Evolutionary conservation across 768 basidiomycete genomes (phyloP).

Genomic region (Amylocystis lapponica): DNA sequence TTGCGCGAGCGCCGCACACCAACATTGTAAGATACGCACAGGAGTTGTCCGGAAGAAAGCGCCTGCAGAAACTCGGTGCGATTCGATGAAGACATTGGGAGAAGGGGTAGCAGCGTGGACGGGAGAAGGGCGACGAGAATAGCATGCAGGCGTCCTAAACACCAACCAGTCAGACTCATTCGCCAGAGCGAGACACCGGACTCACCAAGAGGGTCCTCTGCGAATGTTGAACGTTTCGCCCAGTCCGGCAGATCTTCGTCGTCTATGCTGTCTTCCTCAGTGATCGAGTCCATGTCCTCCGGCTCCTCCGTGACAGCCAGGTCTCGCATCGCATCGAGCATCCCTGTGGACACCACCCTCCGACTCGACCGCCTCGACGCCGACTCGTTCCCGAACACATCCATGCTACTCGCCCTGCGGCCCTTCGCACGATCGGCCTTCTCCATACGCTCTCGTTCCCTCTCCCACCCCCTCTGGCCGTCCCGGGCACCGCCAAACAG

Average conservation of each 20-base stretch:
- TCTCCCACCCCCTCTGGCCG: constrained; percentile 42
- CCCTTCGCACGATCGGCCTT: constrained; percentile 34
- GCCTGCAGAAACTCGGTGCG: constrained; percentile 40
- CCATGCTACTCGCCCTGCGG: constrained; percentile 44
- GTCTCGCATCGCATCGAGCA: constrained; percentile 47
- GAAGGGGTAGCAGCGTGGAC: constrained; percentile 36
- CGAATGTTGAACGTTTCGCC: constrained; percentile 59
- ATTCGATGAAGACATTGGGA: constrained; percentile 29
- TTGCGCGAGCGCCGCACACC: constrained; percentile 75
- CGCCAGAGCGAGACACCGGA: constrained; percentile 4
- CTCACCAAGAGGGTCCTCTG: constrained; percentile 54
- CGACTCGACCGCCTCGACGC: constrained; percentile 23
- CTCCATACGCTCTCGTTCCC: constrained; percentile 40
- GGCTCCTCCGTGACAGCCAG: constrained; percentile 51
- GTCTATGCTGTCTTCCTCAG: constrained; percentile 47
- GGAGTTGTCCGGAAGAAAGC: constrained; percentile 71
- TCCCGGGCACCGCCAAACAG: constrained; percentile 59
- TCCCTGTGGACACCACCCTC: constrained; percentile 55
- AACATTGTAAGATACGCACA: constrained; percentile 77
- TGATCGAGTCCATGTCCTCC: constrained; percentile 43
- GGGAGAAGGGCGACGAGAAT: constrained; percentile 61
- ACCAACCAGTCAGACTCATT: background rate
- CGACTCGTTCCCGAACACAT: constrained; percentile 22
- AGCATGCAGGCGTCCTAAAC: constrained; percentile 57
- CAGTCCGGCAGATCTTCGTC: constrained; percentile 74